Evolutionary conservation across 495 filamentous ascomycete genomes (phyloP), one percentile per base, ranked within the genome.

Genomic region (Aspergillus egyptiacus): DNA sequence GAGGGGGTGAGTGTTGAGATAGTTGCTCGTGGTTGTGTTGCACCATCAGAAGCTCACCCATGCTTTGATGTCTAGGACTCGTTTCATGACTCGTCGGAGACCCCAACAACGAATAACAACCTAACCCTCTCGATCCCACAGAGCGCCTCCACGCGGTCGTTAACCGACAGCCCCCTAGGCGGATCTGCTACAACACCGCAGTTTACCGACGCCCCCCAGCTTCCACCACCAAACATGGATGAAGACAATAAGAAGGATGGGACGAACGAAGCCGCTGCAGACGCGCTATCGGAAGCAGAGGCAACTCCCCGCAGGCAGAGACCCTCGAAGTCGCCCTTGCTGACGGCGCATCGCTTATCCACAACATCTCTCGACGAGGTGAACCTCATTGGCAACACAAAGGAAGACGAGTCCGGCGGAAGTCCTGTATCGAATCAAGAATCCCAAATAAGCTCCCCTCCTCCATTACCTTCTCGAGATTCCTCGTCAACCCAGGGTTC

Each of bases 81-180:
- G 17, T 90, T 89, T 48, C 84, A 89, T 61, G 85, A 91, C 69
- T 84, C 84, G 48, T 70, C 79, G 55, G 86, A 88, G 66, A 73
- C 59, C 24, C 50, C 67, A 55, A 47, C 45, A 28, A 51, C 53
- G 51, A 55, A 68, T 43, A 50, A 60, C 13, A 60, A 60, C 39
- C 64, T 66, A 25, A 60, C 63, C 36, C 57, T 66, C 37, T 55
- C 60, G 17, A 65, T 71, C 18, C 69, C 69, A 52, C 54, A 62
- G 49, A 63, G 64, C 47, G 43, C 65, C 32, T 69, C 71, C 6
- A 63, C 67, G 8, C 64, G 72, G 37, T 77, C 75, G 27, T 51
- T 80, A 56, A 75, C 74, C 30, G 68, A 77, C 58, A 73, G 71
- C 34, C 69, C 69, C 33, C 64, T 68, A 32, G 62, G 68, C 42